phyloP scores from a whole-genome alignment of 2,329 filamentous ascomycete species.

The Arachnomyces sp. region DNA sequence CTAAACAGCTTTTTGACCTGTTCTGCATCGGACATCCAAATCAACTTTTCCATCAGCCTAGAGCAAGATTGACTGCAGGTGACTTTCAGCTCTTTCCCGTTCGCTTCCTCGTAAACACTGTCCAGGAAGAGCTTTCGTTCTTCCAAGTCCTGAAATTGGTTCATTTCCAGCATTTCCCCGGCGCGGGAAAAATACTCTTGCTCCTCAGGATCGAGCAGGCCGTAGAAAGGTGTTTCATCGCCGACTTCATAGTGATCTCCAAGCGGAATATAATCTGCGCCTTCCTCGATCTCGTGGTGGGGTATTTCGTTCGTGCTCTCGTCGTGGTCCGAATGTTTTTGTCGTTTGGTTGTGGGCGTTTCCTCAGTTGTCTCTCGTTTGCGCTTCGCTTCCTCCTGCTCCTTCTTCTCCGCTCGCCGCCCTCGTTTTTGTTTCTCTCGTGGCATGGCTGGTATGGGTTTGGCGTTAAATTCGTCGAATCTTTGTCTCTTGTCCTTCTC shows the following conservation, averaged over 20 bases:
- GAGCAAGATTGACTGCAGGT: conserved; percentile 95
- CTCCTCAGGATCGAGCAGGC: conserved; percentile 84
- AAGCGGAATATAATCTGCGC: conserved; percentile 33
- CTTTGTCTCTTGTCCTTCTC: not conserved
- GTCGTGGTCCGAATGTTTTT: conserved; percentile 21
- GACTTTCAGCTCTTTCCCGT: conserved; percentile 90
- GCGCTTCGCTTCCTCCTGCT: conserved; percentile 18
- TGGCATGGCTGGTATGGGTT: conserved; percentile 28
- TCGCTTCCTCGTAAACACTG: conserved; percentile 78
- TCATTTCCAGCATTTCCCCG: conserved; percentile 81
- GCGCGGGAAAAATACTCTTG: conserved; percentile 91
- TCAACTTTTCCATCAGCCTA: conserved; percentile 81
- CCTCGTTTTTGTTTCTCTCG: conserved; percentile 42
- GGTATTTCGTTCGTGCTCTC: conserved; percentile 3
- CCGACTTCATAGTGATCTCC: conserved; percentile 12
- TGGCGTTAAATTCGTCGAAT: not conserved
- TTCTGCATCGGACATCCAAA: conserved; percentile 65
- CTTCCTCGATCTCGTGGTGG: conserved; percentile 15
- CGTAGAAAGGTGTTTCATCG: conserved; percentile 72
- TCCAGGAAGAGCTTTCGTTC: conserved; percentile 65
- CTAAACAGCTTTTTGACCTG: conserved; percentile 85
- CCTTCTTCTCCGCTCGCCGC: conserved; percentile 33
- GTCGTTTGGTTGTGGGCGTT: conserved; percentile 29
- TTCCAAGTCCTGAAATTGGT: conserved; percentile 73
- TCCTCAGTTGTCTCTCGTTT: conserved; percentile 27